Evolutionary conservation across 2,329 filamentous ascomycete species (phyloP).

Genomic region (Nothopassalora personata): DNA sequence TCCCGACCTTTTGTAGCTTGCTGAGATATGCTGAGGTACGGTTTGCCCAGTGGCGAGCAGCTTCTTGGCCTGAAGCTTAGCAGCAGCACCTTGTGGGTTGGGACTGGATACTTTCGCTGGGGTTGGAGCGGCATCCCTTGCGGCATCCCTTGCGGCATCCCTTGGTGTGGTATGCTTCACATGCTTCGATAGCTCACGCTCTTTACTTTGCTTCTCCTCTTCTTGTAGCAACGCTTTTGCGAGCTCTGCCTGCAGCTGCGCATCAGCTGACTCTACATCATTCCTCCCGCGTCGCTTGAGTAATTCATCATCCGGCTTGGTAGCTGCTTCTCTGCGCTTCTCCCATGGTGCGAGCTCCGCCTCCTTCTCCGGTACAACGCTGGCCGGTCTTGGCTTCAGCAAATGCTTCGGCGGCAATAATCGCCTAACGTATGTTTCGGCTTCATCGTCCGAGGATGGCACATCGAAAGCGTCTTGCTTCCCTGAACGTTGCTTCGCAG

Average conservation of each 20-base stretch:
- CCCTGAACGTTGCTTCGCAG: constrained; percentile 11
- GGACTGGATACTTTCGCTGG: constrained; percentile 6
- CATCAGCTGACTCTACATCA: not conserved
- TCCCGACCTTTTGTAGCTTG: constrained; percentile 4
- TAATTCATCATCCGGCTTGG: not conserved
- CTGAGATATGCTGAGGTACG: not conserved
- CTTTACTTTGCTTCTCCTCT: not conserved
- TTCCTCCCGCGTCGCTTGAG: not conserved
- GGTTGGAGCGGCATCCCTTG: not conserved
- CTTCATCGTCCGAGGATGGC: constrained; percentile 35
- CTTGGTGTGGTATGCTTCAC: not conserved
- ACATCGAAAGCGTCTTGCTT: constrained; percentile 39
- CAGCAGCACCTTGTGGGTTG: constrained; percentile 17
- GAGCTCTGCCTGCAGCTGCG: constrained; percentile 2
- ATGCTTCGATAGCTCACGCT: not conserved
- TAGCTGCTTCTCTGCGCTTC: constrained; percentile 8
- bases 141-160: no score
- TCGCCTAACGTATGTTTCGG: constrained; percentile 14
- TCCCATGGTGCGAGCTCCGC: constrained; percentile 27
- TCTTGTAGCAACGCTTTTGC: not conserved
- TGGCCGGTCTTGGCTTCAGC: constrained; percentile 14
- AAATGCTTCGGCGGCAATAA: constrained; percentile 12
- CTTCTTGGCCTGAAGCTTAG: constrained; percentile 21
- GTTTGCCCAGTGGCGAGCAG: not conserved
- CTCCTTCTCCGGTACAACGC: constrained; percentile 4